Conservation (phyloP, 2,329 filamentous ascomycete species). For the Alternaria ethzedia region DNA sequence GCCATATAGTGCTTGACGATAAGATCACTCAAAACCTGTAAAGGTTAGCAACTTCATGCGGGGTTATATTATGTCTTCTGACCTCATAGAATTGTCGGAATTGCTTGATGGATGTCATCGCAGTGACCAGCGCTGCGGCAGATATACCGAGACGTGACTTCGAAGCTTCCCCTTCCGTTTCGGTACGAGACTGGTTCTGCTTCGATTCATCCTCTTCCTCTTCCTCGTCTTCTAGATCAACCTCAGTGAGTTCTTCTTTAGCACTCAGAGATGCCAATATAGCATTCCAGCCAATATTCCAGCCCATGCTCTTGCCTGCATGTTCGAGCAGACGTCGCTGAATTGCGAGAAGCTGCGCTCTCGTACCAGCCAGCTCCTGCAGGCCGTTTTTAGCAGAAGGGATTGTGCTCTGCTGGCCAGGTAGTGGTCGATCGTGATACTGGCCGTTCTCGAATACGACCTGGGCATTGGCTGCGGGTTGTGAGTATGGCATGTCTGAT, state of each 20-base stretch:
- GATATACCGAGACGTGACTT: slow-evolving; percentile 38
- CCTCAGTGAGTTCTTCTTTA: slow-evolving; percentile 44
- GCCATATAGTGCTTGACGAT: slow-evolving; percentile 82
- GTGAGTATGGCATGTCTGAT: slow-evolving; percentile 43
- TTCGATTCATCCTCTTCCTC: slow-evolving; percentile 21
- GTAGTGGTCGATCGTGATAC: slow-evolving; percentile 39
- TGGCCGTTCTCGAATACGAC: slow-evolving; percentile 49
- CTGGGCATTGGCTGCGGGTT: slow-evolving; percentile 34
- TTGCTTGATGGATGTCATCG: slow-evolving; percentile 44
- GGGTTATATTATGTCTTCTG: not conserved
- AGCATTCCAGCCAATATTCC: slow-evolving; percentile 76
- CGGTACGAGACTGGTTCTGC: not conserved
- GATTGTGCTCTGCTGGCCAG: slow-evolving; percentile 26
- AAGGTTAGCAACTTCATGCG: slow-evolving; percentile 48
- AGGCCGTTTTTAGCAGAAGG: slow-evolving; percentile 62
- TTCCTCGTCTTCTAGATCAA: slow-evolving; percentile 42
- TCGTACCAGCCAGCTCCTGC: slow-evolving; percentile 80
- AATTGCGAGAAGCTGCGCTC: slow-evolving; percentile 81
- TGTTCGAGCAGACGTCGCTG: slow-evolving; percentile 81
- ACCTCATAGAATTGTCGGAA: slow-evolving; percentile 53
- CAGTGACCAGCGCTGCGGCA: slow-evolving; percentile 37
- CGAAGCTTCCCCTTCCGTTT: slow-evolving; percentile 1
- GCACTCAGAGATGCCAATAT: slow-evolving; percentile 34
- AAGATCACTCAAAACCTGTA: slow-evolving; percentile 81
- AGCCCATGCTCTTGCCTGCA: slow-evolving; percentile 72